These are phyloP conservation scores for Tarenaya hassleriana DNA, from an alignment of 345 rosid species.

Conservation along the genomic window DNA sequence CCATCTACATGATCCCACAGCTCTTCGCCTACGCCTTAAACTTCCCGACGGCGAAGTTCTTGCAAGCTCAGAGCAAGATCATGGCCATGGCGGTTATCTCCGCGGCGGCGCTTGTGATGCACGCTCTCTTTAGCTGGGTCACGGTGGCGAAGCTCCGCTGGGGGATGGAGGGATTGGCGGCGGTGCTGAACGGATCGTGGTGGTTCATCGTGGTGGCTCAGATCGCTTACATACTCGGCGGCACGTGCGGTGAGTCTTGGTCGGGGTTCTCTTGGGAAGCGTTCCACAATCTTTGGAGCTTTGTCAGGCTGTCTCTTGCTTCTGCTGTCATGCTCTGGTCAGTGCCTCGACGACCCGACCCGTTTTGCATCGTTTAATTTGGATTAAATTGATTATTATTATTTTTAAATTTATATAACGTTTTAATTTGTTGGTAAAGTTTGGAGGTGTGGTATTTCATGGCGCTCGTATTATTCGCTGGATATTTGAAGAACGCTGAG, in stretches of 20 bases:
- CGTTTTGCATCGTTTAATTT: too few species aligned
- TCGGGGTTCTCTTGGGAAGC: conserved; percentile 72
- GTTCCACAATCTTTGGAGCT: conserved; percentile 63
- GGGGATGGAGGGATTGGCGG: conserved; percentile 75
- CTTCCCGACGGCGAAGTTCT: conserved; percentile 76
- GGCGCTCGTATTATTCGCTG: too few species aligned
- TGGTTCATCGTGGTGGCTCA: conserved; percentile 48
- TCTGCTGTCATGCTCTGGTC: conserved; percentile 97
- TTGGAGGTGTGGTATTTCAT: too few species aligned
- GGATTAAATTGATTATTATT: too few species aligned
- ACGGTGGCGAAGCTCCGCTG: conserved; percentile 47
- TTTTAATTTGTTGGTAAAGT: too few species aligned
- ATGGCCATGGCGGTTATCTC: conserved; percentile 76
- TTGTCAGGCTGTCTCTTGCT: conserved; percentile 68
- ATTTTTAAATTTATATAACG: too few species aligned
- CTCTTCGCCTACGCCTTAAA: conserved; percentile 64
- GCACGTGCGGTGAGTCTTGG: conserved; percentile 81
- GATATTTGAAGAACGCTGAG: too few species aligned
- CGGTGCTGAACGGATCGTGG: conserved; percentile 69
- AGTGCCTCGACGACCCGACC: too few species aligned
- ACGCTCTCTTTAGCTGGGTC: conserved; percentile 63
- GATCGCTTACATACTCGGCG: conserved; percentile 53
- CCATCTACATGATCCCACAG: conserved; percentile 88
- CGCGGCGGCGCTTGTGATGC: conserved; percentile 45
- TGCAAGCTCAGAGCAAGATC: conserved; percentile 91